Evolutionary conservation across 768 basidiomycete genomes (phyloP), one percentile per base, ranked within the genome.

Genomic region (Calocybe gangraenosa): DNA sequence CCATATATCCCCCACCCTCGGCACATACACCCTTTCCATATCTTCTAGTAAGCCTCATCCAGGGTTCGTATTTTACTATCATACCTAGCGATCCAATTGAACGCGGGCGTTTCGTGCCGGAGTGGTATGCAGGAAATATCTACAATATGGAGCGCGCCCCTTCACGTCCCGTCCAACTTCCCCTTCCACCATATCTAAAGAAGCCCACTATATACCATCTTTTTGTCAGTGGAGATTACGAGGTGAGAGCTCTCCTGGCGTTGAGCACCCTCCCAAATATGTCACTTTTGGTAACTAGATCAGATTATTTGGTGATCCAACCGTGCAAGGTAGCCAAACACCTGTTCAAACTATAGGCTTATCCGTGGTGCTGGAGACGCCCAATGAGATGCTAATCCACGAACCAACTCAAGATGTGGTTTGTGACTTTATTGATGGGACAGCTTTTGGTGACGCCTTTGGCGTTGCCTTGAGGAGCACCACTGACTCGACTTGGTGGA

Each of bases 111-210:
- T 55, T 56, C 31, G 56, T 63, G 2, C 70, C 69, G 7, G 64
- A 75, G 58, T 95, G 92, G 92, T 75, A 84, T 59, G 64, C 78
- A n/a, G 92, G 90, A 25, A 90, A 95, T 58, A 81, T 95, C n/a
- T 95, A 95, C 59, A 68, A 70, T 18, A 69, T 86, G 63, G 74
- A 79, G 46, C 65, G 67, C 21, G 64, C 78, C 15, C 69, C 77
- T 9, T 68, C 71, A 13, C 77, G 75, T 46, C 46, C 65, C 25
- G 70, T 82, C 25, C 61, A 59, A 19, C 66, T 85, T 37, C 86
- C 82, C 22, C 57, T 54, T 2, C 55, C 62, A 11, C 79, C 76
- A 0, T 77, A 68, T 15, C 19, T 49, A 3, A 63, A 49, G 2
- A 40, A 51, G 13, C 75, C 73, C 30, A 82, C 74, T 15, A 68